Conservation (phyloP, 495 filamentous ascomycete species). For the Collariella sp. region DNA sequence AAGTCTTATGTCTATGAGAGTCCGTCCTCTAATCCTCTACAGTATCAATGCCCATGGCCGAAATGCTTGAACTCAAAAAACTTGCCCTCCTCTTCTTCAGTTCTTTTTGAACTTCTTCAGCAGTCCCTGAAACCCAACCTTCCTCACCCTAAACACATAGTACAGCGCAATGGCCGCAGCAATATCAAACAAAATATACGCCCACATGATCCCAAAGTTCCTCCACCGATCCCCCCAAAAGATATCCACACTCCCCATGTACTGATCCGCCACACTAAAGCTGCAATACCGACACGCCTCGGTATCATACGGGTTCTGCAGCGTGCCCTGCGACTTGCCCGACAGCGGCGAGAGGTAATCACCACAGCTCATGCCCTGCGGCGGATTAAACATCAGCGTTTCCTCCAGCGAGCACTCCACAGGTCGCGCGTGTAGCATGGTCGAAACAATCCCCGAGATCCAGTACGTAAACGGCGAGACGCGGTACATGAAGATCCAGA, state of each 20-base stretch:
- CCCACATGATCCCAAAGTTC: slow-evolving; percentile 48
- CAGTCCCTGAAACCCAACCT: background rate
- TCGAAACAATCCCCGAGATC: slow-evolving; percentile 47
- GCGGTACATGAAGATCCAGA: slow-evolving; percentile 71
- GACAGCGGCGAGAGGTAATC: slow-evolving; percentile 20
- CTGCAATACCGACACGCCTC: slow-evolving; percentile 40
- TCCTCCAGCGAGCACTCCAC: slow-evolving; percentile 50
- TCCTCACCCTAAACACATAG: slow-evolving; percentile 43
- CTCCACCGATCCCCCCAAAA: slow-evolving; percentile 43
- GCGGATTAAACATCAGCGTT: slow-evolving; percentile 43
- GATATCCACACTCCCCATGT: slow-evolving; percentile 39
- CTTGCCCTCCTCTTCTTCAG: no score
- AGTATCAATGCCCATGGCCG: no score
- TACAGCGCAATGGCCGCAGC: slow-evolving; percentile 43
- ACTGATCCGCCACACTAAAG: slow-evolving; percentile 41
- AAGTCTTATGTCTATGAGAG: no score
- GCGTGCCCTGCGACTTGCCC: slow-evolving; percentile 24
- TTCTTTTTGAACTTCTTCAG: background rate
- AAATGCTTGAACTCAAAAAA: slow-evolving; percentile 8
- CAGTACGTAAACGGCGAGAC: slow-evolving; percentile 59
- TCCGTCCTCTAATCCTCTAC: no score
- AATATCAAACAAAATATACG: slow-evolving; percentile 46
- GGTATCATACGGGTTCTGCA: slow-evolving; percentile 40
- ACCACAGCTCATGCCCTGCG: slow-evolving; percentile 23
- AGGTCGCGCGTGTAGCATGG: slow-evolving; percentile 40